These are phyloP conservation scores for Xylaria venustula DNA, from an alignment of 495 filamentous ascomycete species.

Conservation along the genomic window DNA sequence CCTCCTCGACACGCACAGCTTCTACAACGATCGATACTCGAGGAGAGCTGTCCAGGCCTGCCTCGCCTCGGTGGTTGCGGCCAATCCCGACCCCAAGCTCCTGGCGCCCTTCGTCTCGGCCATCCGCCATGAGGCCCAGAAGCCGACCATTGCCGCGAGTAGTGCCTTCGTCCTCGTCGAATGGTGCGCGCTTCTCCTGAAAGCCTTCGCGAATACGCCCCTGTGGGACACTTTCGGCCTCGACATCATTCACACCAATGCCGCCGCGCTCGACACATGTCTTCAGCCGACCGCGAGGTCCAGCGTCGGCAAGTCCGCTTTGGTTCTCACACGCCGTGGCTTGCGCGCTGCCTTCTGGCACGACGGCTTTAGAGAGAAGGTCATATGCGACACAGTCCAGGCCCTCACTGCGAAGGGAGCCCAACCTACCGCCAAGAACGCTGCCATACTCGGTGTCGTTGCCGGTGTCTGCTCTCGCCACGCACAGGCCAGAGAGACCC, in stretches of 20 bases:
- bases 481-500: constrained; percentile 49
- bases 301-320: constrained; percentile 62
- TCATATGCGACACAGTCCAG: constrained; percentile 61
- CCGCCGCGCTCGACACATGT: constrained; percentile 73
- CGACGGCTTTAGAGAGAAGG: constrained; percentile 53
- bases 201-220: constrained; percentile 51
- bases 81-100: constrained; percentile 48
- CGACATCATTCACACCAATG: constrained; percentile 59
- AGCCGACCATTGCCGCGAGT: constrained; percentile 68
- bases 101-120: constrained; percentile 60
- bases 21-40: constrained; percentile 82
- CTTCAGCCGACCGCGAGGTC: constrained; percentile 58
- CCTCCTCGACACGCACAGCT: constrained; percentile 80
- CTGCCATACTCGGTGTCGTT: constrained; percentile 77
- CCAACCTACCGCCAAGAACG: constrained; percentile 63
- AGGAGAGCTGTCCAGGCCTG: constrained; percentile 77
- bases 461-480: constrained; percentile 80
- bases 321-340: constrained; percentile 70
- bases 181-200: constrained; percentile 78
- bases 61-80: constrained; percentile 60
- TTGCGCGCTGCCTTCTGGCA: constrained; percentile 66
- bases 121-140: constrained; percentile 64
- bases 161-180: constrained; percentile 87
- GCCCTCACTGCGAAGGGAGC: constrained; percentile 64
- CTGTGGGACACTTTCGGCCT: constrained; percentile 66